Percentiles rank a stretch among this genome's conserved stretches.
phyloP scores from a whole-genome alignment of 2,329 filamentous ascomycete genomes.

The Paecilomyces niveus region DNA sequence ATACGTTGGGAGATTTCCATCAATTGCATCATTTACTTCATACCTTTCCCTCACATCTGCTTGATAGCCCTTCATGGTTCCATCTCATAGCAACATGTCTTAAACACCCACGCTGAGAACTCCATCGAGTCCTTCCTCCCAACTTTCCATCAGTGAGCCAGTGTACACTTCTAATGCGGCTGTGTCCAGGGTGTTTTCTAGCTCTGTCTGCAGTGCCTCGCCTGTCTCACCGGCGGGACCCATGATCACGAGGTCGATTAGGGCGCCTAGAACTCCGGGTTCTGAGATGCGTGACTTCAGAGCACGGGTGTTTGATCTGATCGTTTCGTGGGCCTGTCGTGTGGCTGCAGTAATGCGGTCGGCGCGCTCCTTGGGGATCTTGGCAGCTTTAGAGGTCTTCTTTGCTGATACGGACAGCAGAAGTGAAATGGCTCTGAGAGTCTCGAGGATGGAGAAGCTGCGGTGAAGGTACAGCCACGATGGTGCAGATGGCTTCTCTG shows the following conservation, averaged over 20 bases:
- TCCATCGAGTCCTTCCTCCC: conserved; percentile 39
- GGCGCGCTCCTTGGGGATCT: conserved; percentile 26
- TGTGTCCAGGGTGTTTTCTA: conserved; percentile 30
- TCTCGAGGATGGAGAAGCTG: conserved; percentile 32
- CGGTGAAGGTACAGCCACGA: conserved; percentile 37
- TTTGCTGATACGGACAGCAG: conserved; percentile 23
- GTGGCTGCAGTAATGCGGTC: conserved; percentile 19
- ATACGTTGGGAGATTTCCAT: background rate
- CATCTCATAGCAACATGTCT: background rate
- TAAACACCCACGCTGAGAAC: conserved; percentile 25
- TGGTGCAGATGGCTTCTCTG: conserved; percentile 21
- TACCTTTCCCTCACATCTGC: background rate
- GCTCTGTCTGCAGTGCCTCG: conserved; percentile 18
- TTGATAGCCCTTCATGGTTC: background rate
- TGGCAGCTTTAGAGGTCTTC: conserved; percentile 23
- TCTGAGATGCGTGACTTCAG: conserved; percentile 32
- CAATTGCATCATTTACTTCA: background rate
- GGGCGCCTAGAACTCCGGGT: conserved; percentile 34
- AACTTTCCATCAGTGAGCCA: conserved; percentile 40
- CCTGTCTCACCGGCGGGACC: conserved; percentile 17
- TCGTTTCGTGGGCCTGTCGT: conserved; percentile 23
- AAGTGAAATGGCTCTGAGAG: conserved; percentile 31
- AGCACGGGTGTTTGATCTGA: conserved; percentile 26
- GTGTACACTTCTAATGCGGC: conserved; percentile 36
- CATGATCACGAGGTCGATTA: conserved; percentile 31